Conservation (phyloP, 352 stramenopile genomes). For the Nothophytophthora sp. region DNA sequence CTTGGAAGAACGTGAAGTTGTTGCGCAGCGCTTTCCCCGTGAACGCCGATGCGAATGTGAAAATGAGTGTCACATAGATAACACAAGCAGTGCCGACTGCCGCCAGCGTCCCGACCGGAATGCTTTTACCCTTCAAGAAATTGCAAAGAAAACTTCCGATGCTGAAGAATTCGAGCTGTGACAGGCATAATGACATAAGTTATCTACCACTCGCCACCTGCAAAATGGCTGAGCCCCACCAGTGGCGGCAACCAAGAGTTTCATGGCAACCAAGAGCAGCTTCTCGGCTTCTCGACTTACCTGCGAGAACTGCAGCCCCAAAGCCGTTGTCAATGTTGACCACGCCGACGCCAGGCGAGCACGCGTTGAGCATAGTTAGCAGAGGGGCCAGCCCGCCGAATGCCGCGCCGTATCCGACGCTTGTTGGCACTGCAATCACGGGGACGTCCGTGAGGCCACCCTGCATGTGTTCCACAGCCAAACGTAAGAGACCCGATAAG, state of each 20-base stretch:
- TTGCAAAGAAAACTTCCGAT: too few species aligned
- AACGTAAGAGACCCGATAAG: neutral
- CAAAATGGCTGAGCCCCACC: too few species aligned
- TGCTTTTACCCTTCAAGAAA: conserved; percentile 60
- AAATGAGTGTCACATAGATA: conserved; percentile 73
- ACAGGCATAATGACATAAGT: conserved; percentile 2
- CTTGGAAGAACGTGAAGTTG: conserved; percentile 83
- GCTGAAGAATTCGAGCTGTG: conserved; percentile 28
- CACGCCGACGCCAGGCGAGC: conserved; percentile 96
- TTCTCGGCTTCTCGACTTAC: conserved; percentile 32
- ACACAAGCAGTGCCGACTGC: conserved; percentile 61
- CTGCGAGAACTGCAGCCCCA: conserved; percentile 93
- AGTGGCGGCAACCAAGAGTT: neutral
- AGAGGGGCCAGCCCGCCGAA: conserved; percentile 93
- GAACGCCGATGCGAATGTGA: conserved; percentile 65
- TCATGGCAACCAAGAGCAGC: neutral
- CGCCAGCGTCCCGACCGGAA: conserved; percentile 65
- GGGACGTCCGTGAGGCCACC: conserved; percentile 80
- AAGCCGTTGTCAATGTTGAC: conserved; percentile 99
- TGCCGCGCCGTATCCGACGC: conserved; percentile 91
- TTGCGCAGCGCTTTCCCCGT: conserved; percentile 52
- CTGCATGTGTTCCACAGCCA: conserved; percentile 31
- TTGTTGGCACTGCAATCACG: conserved; percentile 92
- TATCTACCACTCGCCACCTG: too few species aligned
- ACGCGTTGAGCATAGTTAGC: conserved; percentile 98